phyloP scores from a whole-genome alignment of 306 rosid genomes.

The Cicer chorassanicum region DNA sequence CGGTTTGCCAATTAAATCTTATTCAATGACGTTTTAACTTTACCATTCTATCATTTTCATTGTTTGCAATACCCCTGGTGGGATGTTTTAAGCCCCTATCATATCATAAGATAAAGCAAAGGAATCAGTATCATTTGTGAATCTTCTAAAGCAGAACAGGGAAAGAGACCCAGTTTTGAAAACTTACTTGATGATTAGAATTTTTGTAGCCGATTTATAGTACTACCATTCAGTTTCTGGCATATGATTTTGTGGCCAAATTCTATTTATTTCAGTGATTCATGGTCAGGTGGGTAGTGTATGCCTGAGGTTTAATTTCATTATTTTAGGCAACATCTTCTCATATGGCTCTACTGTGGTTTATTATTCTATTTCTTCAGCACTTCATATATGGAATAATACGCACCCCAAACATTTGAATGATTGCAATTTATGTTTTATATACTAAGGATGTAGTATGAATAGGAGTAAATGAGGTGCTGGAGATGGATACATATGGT shows the following conservation, averaged over 20 bases:
- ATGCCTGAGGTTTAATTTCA: slow-evolving; percentile 18
- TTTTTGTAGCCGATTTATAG: slow-evolving; percentile 43
- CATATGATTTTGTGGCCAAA: slow-evolving; percentile 40
- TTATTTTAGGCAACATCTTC: slow-evolving; percentile 1
- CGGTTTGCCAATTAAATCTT: slow-evolving; percentile 36
- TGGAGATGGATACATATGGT: neutral
- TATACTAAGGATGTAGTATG: slow-evolving; percentile 1
- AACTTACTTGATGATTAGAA: slow-evolving; percentile 40
- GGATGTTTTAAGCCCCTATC: slow-evolving; percentile 49
- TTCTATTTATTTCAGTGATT: slow-evolving; percentile 29
- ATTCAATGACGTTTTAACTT: slow-evolving; percentile 22
- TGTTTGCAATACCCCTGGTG: slow-evolving; percentile 45
- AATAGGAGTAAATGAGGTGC: slow-evolving; percentile 20
- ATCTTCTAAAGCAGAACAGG: slow-evolving; percentile 51
- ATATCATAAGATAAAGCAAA: slow-evolving; percentile 51
- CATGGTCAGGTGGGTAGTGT: slow-evolving; percentile 21
- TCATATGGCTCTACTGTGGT: neutral
- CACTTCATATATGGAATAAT: neutral
- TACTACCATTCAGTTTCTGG: slow-evolving; percentile 31
- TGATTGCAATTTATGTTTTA: neutral
- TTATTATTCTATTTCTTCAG: slow-evolving; percentile 21
- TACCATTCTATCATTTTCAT: slow-evolving; percentile 41
- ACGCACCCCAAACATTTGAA: neutral
- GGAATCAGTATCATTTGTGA: slow-evolving; percentile 47
- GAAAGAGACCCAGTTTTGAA: slow-evolving; percentile 64